These are phyloP conservation scores for Mortierella sp. DNA, from an alignment of 371 early-diverging fungal genomes.

Conservation along the genomic window DNA sequence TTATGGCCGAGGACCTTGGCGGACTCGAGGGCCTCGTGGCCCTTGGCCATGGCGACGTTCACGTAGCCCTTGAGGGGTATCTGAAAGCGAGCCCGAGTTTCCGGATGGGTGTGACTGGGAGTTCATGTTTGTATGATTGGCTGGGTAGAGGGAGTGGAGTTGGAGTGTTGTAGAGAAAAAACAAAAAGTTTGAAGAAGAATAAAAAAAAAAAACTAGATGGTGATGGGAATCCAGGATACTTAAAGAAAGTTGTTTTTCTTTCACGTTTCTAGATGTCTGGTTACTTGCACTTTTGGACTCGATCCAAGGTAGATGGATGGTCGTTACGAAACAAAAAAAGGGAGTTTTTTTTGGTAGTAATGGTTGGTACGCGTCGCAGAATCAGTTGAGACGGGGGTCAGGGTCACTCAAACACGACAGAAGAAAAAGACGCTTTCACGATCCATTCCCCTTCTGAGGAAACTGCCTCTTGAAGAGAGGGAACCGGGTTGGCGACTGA, in stretches of 20 bases:
- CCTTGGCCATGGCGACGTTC: conserved; percentile 29
- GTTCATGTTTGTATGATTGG: conserved; percentile 13
- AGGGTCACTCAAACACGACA: conserved; percentile 15
- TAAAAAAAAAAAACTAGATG: background rate
- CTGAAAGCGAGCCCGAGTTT: conserved; percentile 22
- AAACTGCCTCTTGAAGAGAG: too few relatives aligned
- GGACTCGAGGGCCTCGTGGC: conserved; percentile 20
- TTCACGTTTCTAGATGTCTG: too few relatives aligned
- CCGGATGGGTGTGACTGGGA: background rate
- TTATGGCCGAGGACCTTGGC: conserved; percentile 19
- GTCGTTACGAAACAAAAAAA: too few relatives aligned
- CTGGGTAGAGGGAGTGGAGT: background rate
- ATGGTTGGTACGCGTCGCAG: too few relatives aligned
- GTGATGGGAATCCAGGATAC: too few relatives aligned
- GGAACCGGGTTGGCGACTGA: background rate
- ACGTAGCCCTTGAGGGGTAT: conserved; percentile 33
- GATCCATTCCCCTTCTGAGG: background rate
- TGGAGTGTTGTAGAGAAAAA: background rate
- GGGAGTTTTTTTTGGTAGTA: too few relatives aligned
- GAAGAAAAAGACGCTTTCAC: background rate
- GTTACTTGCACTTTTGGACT: too few relatives aligned
- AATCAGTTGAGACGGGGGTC: too few relatives aligned
- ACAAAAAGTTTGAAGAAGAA: background rate
- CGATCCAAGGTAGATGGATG: too few relatives aligned
- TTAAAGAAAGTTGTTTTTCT: conserved; percentile 1